Base-by-base conservation (phyloP, 805 yeast species). In the Grigorovia jiainica region DNA sequence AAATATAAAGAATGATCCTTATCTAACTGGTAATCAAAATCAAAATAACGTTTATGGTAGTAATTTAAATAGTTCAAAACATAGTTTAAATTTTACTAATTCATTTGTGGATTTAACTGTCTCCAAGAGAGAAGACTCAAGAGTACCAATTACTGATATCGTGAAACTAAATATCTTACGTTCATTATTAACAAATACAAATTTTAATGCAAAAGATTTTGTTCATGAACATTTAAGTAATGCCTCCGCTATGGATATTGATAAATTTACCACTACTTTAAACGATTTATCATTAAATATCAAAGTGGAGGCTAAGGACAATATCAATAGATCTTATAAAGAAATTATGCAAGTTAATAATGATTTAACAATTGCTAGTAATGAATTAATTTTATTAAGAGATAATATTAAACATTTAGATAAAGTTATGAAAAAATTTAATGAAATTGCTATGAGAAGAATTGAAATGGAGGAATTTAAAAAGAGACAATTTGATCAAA, bases 171-270 rank as follows among this genome's bases (percentile, higher is more conserved):
- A 34, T 17, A 27, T 25, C 15, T 30, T 70, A 35, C 51, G 60
- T 19, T 54, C 43, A 23, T 39, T 66, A 29, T 51, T 75, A 15
- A 57, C 70, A 3, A 65, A 63, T 29, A 64, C 67, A 2, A 46
- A 59, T 3, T 76, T 73, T 47, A 67, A 75, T 47, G 76, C 82
- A 1, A 67, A 66, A 19, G 43, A 51, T 2, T 78, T 69, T 51
- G 72, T 78, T 3, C 67, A 68, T 10, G 54, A 64, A 11, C 73
- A 76, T 42, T 57, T 85, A 46, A 65, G 76, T 9, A 73, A 76
- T 47, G 85, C 87, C 1, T 74, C 82, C 6, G 90, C 89, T 2
- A 61, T 75, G 1, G 83, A 79, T 46, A 81, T 85, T 27, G 87
- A 83, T 51, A 76, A 74, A 42, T 82, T 82, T 59, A 76, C 79